These are phyloP conservation scores for Microdochium paspali DNA, from an alignment of 2,329 filamentous ascomycete species.

Conservation along the genomic window DNA sequence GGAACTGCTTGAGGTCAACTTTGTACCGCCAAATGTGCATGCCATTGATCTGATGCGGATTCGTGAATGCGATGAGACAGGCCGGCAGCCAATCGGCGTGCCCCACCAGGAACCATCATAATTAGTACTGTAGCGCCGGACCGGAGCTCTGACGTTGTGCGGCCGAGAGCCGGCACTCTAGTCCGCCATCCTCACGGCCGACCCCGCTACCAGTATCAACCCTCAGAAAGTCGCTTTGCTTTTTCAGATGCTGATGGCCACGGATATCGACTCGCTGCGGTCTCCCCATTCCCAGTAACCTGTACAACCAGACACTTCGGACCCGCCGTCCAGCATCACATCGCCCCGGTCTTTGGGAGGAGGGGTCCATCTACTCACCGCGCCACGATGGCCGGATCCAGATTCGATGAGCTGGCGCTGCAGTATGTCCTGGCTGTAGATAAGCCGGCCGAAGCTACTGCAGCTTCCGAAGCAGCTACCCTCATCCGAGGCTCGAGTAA, in stretches of 20 bases:
- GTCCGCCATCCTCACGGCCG: background rate
- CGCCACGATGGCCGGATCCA: slow-evolving; percentile 32
- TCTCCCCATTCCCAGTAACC: too few relatives aligned
- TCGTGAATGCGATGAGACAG: too few relatives aligned
- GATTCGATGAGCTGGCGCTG: slow-evolving; percentile 39
- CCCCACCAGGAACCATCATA: background rate
- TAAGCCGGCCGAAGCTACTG: slow-evolving; percentile 11
- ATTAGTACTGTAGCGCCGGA: background rate
- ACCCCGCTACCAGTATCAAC: background rate
- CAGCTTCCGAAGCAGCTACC: slow-evolving; percentile 33
- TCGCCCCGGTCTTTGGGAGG: background rate
- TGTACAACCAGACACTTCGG: too few relatives aligned
- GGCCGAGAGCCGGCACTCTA: background rate
- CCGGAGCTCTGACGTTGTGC: background rate
- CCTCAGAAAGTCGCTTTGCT: too few relatives aligned
- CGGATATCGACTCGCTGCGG: too few relatives aligned
- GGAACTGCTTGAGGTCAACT: too few relatives aligned
- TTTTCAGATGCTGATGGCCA: too few relatives aligned
- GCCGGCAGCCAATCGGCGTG: background rate
- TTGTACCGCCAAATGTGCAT: too few relatives aligned
- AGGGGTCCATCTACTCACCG: background rate
- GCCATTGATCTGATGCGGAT: too few relatives aligned
- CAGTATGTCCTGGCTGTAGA: slow-evolving; percentile 45
- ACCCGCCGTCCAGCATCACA: background rate
- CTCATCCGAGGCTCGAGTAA: slow-evolving; percentile 34